Base-by-base conservation (phyloP, 805 yeast genomes). In the Yamadazyma akitaensis region DNA sequence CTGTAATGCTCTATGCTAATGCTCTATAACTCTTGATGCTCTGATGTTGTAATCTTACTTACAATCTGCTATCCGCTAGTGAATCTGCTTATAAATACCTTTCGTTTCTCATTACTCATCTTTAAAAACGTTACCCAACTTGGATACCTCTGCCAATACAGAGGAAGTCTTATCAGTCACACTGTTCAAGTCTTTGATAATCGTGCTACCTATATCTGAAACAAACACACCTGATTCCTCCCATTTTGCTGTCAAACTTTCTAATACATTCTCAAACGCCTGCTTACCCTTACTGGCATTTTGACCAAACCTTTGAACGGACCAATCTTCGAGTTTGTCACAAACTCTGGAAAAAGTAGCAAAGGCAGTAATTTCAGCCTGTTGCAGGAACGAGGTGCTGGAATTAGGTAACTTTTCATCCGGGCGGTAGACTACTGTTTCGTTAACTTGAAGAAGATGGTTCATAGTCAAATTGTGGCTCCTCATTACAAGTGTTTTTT, bases 281-380 rank as follows among this genome's bases (percentile, higher is more conserved):
- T 67, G 55, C 55, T 82, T 85, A 26, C 99, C 99, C 55, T 79
- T 79, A 45, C 67, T 67, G 13, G 98, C 97, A 64, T 92, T 92
- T 62, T 88, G 94, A 38, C 83, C 81, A 65, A 92, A 94, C 62
- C 97, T 73, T 59, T 87, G 88, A 5, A 88, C 85, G 0, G 91
- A 80, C 96, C 97, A 92, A 42, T 89, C 95, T 64, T 92, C 99
- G 51, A 92, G 73, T 63, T 86, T 84, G 60, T 82, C 86, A 62
- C 96, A 85, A 5, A 94, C 65, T 48, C 80, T 76, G 45, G 74
- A 67, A 66, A 89, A 76, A 2, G 85, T 72, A 8, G 89, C 88
- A 63, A 83, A 85, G 0, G 98, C 96, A 1, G 90, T 84, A 55
- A 92, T 88, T 53, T 86, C 89, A 0, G 99, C 99, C 51, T 78